Evolutionary conservation across 495 filamentous ascomycete genomes (phyloP).

Genomic region (Oidiodendron maius): DNA sequence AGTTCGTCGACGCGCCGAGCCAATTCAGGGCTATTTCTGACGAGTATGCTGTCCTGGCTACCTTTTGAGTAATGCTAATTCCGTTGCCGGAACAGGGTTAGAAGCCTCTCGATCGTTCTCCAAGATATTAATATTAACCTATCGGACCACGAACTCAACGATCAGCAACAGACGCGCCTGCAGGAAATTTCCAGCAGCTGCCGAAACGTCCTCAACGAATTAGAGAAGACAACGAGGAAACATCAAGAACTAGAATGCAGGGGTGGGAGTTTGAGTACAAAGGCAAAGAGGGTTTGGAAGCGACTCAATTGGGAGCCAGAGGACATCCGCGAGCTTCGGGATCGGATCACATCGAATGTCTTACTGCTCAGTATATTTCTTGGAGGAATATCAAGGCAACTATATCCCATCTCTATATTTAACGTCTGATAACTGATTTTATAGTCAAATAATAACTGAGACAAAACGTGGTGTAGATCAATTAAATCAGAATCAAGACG

Average conservation of each 20-base stretch:
- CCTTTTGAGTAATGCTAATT: conserved; percentile 5
- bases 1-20: conserved; percentile 23
- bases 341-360: conserved; percentile 20
- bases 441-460: too few relatives aligned
- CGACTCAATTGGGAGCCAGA: conserved; percentile 25
- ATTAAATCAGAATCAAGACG: conserved; percentile 10
- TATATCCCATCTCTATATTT: too few relatives aligned
- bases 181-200: conserved; percentile 5
- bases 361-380: conserved; percentile 14
- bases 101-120: conserved; percentile 21
- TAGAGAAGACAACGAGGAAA: conserved; percentile 5
- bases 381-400: too few relatives aligned
- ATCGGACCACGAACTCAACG: conserved; percentile 2
- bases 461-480: conserved; percentile 26
- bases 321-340: conserved; percentile 22
- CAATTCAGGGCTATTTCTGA: conserved; percentile 22
- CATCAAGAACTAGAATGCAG: background rate
- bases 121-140: conserved; percentile 18
- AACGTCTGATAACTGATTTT: too few relatives aligned
- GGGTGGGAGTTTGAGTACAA: background rate
- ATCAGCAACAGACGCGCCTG: conserved; percentile 4
- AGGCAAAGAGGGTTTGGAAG: conserved; percentile 19
- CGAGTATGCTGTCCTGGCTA: conserved; percentile 10
- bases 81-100: conserved; percentile 11
- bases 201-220: conserved; percentile 2